Conservation (phyloP, 495 filamentous ascomycete species). For the Neurospora tetraspora region DNA sequence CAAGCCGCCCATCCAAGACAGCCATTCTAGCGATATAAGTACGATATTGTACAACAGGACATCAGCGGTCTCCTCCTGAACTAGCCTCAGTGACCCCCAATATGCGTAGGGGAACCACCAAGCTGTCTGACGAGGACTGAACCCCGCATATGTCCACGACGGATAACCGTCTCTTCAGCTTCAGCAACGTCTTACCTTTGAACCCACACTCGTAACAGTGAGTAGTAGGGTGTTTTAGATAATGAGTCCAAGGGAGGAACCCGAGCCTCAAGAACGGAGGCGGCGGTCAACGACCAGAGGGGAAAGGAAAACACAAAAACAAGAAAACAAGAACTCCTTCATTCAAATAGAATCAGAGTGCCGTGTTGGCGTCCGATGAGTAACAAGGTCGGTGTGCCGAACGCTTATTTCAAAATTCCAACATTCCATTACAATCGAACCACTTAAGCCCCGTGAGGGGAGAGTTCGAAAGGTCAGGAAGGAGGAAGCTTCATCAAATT, state of each 20-base stretch:
- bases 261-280: background rate
- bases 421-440: conserved; percentile 55
- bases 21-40: background rate
- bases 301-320: conserved; percentile 1
- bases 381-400: conserved; percentile 99
- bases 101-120: background rate
- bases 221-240: background rate
- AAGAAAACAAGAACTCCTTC: conserved; percentile 16
- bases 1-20: background rate
- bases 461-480: conserved; percentile 62
- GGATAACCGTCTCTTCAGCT: background rate
- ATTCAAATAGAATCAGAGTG: conserved; percentile 72
- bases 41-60: background rate
- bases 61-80: background rate
- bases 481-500: conserved; percentile 68
- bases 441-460: conserved; percentile 80
- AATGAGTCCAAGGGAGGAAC: background rate
- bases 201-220: background rate
- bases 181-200: background rate
- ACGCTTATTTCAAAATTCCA: conserved; percentile 92
- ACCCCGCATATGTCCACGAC: background rate
- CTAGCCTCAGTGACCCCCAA: background rate
- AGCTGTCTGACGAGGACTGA: background rate
- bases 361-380: conserved; percentile 88
- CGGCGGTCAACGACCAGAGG: background rate